A percentile compares a stretch with the other conserved stretches of the same genome.
These are phyloP conservation scores for Capsicum rhomboideum DNA, from an alignment of 257 asterid species.

Conservation along the genomic window DNA sequence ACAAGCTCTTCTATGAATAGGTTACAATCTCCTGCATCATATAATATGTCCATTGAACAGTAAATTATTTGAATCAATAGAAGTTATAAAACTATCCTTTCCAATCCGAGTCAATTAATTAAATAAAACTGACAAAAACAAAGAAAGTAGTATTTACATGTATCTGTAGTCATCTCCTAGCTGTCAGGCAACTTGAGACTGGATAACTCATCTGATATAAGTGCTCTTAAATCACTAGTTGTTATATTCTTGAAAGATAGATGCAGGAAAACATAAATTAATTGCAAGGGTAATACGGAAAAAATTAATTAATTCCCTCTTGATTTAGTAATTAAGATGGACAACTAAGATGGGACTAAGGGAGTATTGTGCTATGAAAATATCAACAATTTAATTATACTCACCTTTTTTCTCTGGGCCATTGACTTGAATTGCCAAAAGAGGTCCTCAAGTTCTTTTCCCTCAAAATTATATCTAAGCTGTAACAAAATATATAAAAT, in stretches of 20 bases:
- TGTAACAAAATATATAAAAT: slow-evolving; percentile 14
- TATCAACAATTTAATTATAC: neutral
- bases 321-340: too few species aligned
- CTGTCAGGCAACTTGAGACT: slow-evolving; percentile 66
- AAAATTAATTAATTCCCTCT: too few species aligned
- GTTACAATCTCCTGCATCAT: neutral
- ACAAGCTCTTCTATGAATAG: neutral
- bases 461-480: slow-evolving; percentile 84
- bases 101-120: neutral
- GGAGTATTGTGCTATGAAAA: neutral
- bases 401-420: slow-evolving; percentile 87
- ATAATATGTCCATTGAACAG: neutral
- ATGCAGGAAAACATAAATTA: neutral
- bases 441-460: slow-evolving; percentile 74
- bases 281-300: too few species aligned
- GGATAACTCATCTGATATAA: slow-evolving; percentile 71
- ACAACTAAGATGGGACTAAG: too few species aligned
- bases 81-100: neutral
- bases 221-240: slow-evolving; percentile 69
- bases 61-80: neutral
- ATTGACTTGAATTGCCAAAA: slow-evolving; percentile 76
- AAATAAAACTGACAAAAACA: neutral
- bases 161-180: slow-evolving; percentile 30
- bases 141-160: neutral
- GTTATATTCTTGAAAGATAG: slow-evolving; percentile 39